These are phyloP conservation scores for Stagonosporopsis chrysanthemi DNA, from an alignment of 2,329 filamentous ascomycete species.

Conservation along the genomic window DNA sequence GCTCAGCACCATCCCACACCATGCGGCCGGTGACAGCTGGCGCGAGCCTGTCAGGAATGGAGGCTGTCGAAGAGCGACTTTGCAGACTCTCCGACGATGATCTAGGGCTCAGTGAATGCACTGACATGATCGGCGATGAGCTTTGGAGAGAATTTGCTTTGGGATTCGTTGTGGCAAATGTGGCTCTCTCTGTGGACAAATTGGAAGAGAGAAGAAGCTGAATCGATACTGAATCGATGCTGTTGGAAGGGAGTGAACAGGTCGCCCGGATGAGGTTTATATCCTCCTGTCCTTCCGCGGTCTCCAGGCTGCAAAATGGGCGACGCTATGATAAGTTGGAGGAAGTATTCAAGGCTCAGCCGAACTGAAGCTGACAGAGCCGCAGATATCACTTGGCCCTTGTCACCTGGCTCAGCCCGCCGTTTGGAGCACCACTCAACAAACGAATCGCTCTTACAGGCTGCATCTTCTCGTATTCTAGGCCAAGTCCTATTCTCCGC, in stretches of 20 bases:
- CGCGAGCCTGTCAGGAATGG: constrained; percentile 41
- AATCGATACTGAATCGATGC: constrained; percentile 2
- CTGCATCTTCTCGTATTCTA: constrained; percentile 31
- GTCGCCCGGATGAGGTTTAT: constrained; percentile 8
- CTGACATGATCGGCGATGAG: constrained; percentile 31
- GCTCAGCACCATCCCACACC: constrained; percentile 43
- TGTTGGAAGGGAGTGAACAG: constrained; percentile 3
- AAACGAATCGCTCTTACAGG: constrained; percentile 22
- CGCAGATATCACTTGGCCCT: constrained; percentile 34
- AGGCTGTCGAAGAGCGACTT: constrained; percentile 33
- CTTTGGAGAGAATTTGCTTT: neutral
- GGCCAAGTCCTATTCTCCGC: constrained; percentile 23
- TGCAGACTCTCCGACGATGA: constrained; percentile 44
- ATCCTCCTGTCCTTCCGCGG: constrained; percentile 3
- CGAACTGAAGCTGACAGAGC: constrained; percentile 40
- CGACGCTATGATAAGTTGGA: constrained; percentile 7
- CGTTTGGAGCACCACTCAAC: constrained; percentile 11
- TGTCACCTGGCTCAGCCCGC: constrained; percentile 22
- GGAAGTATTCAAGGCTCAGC: constrained; percentile 9
- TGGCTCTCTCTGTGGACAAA: neutral
- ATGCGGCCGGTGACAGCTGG: constrained; percentile 41
- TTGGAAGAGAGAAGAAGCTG: neutral
- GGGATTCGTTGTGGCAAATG: neutral
- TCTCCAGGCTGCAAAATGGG: constrained; percentile 5
- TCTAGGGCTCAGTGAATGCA: constrained; percentile 34